Base-by-base conservation (phyloP, 768 basidiomycete species). In the Suillus tomentosus region DNA sequence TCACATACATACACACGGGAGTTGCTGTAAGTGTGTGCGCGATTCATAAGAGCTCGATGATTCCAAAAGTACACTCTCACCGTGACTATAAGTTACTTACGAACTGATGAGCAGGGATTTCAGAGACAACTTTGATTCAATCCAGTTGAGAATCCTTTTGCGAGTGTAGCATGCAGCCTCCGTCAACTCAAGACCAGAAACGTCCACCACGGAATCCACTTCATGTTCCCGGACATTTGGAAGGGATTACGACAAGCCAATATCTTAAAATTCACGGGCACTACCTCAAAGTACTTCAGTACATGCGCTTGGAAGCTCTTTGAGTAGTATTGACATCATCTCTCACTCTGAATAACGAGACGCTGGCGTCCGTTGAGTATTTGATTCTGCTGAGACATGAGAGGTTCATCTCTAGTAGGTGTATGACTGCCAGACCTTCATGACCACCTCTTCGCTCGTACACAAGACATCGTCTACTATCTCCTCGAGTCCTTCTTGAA, bases 401-500 rank as follows among this genome's bases (percentile, higher is more conserved):
- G 53, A 54, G 53, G 10, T 54, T 54, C 53, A 54, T 54, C 19
- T 34, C 53, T 54, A 34, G 53, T 54, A 54, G 10, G 57, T 3
- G 39, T 58, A 58, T 27, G 3, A 58, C 24, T 27, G 57, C 24
- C 36, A 58, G 36, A 58, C 39, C 57, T 42, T 24, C 57, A 42
- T 40, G 17, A 42, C 57, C 40, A 31, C 24, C 37, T 48, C 24
- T 50, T 55, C 62, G 27, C 51, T 36, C 54, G n/a, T 14, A 48
- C 51, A 11, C 37, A n/a, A 19, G 51, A 54, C 40, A 15, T 51
- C 54, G 54, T 59, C 64, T 40, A 63, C 67, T 74, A 76, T 60
- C 76, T 79, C 75, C 70, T 77, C 62, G 74, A 66, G 60, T 84
- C 80, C 71, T 82, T 84, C 80, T 84, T 89, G 81, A 92, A 98